Percentiles rank a stretch among this genome's conserved stretches.
Evolutionary conservation across 108 stramenopile genomes (phyloP).

Genomic region (Skeletonema potamos): DNA sequence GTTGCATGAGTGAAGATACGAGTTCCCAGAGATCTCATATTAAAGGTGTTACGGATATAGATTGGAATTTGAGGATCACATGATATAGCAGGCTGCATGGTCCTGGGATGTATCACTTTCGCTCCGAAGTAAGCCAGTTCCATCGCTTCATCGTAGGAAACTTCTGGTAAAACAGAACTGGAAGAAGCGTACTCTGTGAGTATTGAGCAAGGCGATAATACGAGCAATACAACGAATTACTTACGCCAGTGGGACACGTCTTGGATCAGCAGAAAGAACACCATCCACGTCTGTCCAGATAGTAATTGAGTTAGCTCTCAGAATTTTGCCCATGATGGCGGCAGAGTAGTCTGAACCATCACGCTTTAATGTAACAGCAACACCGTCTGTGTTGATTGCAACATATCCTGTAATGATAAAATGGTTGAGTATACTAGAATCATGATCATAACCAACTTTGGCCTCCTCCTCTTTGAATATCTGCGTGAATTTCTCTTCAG

Average conservation of each 20-base stretch:
- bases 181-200: too few species aligned
- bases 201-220: too few species aligned
- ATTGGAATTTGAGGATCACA: slow-evolving; percentile 79
- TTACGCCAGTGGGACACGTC: slow-evolving; percentile 81
- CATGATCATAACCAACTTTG: slow-evolving; percentile 11
- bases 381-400: slow-evolving; percentile 83
- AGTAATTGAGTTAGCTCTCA: slow-evolving; percentile 65
- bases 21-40: slow-evolving; percentile 75
- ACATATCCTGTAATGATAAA: slow-evolving; percentile 94
- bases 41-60: slow-evolving; percentile 89
- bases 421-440: slow-evolving; percentile 32
- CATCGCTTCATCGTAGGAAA: slow-evolving; percentile 92
- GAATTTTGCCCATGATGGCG: slow-evolving; percentile 84
- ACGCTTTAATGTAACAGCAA: slow-evolving; percentile 83
- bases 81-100: slow-evolving; percentile 79
- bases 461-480: slow-evolving; percentile 40
- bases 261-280: slow-evolving; percentile 80
- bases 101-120: slow-evolving; percentile 90
- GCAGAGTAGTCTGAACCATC: slow-evolving; percentile 91
- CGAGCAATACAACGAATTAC: too few species aligned
- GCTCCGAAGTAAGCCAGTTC: slow-evolving; percentile 94
- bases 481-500: slow-evolving; percentile 40
- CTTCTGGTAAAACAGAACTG: slow-evolving; percentile 61
- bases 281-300: slow-evolving; percentile 94
- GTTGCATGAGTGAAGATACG: slow-evolving; percentile 68